Evolutionary conservation across 176 grass and related monocot genomes (phyloP), one percentile per base, ranked within the genome.

Genomic region (Leersia perrieri): DNA sequence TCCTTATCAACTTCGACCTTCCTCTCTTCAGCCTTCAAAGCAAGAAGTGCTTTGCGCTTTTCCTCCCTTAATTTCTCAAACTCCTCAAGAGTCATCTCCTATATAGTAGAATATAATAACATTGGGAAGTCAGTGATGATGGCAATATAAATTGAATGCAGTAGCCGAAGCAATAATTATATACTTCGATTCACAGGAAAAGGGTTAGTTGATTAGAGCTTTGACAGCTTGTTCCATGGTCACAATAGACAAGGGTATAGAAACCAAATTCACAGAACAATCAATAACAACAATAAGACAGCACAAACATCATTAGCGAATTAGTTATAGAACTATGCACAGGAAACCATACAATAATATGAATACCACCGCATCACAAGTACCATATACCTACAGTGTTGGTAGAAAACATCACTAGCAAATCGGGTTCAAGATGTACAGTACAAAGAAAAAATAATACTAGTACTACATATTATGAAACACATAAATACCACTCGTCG

Each of bases 31-130:
- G 68, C 27, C 74, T 94, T 98, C 73, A 89, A 11, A 26, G 92
- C 83, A 72, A 94, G 80, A 9, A 94, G 76, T 34, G 92, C 89
- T 73, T 98, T 94, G 51, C 92, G 80, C 60, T 81, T 92, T 74
- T 98, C 92, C 81, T 94, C 95, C 66, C 60, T 87, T 63, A 98
- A 44, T 80, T 98, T 98, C 71, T 98, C 95, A 81, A 79, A 98
- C 72, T 98, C 95, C 41, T 98, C 92, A 38, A 94, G 79, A 42
- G 92, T 98, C 92, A 92, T 98, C 68, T 98, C 95, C 95, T 98
- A 60, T 9, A 61, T 40, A 47, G 40, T 53, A 72, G 18, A 79
- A 83, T 88, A 83, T 79, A 58, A 57, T 11, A 76, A 81, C 13
- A 4, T 22, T 61, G 3, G 35, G 20, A 75, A 13, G 62, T 68